phyloP scores from a whole-genome alignment of 1,284 basidiomycete species.

The Moesziomyces antarcticus region DNA sequence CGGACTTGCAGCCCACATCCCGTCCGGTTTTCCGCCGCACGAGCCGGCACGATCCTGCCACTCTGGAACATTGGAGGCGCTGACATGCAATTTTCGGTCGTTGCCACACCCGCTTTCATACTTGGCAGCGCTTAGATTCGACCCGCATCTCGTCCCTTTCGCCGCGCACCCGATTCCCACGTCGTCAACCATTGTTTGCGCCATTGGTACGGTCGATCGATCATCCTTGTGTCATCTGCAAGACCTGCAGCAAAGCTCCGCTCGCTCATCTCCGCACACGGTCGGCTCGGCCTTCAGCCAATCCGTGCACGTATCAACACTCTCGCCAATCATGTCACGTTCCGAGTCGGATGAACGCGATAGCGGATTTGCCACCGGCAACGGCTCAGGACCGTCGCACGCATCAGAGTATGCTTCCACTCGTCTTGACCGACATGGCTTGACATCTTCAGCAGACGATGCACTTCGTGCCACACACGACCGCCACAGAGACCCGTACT shows the following conservation, averaged over 20 bases:
- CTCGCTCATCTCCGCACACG: background rate
- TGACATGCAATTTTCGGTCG: background rate
- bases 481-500: conserved; percentile 5
- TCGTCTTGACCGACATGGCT: conserved; percentile 16
- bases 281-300: background rate
- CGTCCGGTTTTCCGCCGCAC: no score
- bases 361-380: conserved; percentile 7
- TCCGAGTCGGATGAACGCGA: conserved; percentile 32
- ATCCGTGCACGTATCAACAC: background rate
- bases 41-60: no score
- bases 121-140: background rate
- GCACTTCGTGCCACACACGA: conserved; percentile 14
- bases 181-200: background rate
- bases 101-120: background rate
- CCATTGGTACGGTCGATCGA: background rate
- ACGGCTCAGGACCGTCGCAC: conserved; percentile 17
- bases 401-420: conserved; percentile 17
- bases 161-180: background rate
- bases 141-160: background rate
- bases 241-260: no score
- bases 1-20: no score
- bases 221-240: background rate
- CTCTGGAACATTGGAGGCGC: background rate
- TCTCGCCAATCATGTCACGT: conserved; percentile 21
- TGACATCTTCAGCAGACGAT: conserved; percentile 12